These are phyloP conservation scores for Allodekkera sacchari DNA, from an alignment of 805 yeast species.

Conservation along the genomic window DNA sequence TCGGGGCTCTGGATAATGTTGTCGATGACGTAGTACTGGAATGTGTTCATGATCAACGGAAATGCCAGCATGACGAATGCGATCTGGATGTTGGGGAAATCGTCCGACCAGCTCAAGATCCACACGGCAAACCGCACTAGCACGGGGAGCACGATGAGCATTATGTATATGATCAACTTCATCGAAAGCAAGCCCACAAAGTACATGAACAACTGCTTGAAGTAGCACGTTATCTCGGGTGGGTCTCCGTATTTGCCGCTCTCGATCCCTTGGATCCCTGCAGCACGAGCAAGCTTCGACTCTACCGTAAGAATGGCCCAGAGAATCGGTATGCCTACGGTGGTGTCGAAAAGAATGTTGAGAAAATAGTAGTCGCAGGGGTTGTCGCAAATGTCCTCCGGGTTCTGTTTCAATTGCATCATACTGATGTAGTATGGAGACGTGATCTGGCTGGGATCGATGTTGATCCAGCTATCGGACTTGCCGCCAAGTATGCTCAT, in stretches of 20 bases:
- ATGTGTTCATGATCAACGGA: conserved; percentile 64
- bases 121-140: conserved; percentile 66
- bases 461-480: conserved; percentile 12
- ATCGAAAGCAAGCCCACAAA: conserved; percentile 49
- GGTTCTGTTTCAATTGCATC: not conserved
- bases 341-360: conserved; percentile 82
- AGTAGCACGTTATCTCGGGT: conserved; percentile 53
- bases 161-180: conserved; percentile 49
- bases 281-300: conserved; percentile 35
- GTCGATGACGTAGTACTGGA: conserved; percentile 67
- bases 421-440: conserved; percentile 6
- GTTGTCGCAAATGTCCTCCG: conserved; percentile 31
- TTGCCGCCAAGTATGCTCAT: conserved; percentile 52
- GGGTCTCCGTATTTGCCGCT: conserved; percentile 61
- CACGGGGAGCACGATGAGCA: conserved; percentile 55
- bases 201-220: conserved; percentile 67
- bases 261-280: conserved; percentile 39
- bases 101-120: conserved; percentile 75
- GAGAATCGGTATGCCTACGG: conserved; percentile 82
- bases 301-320: conserved; percentile 48
- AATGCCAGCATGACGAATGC: conserved; percentile 79
- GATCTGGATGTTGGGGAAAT: conserved; percentile 74
- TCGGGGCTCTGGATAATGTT: conserved; percentile 59
- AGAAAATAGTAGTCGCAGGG: conserved; percentile 96
- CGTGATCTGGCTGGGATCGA: conserved; percentile 1